Base-by-base conservation (phyloP, 2,329 filamentous ascomycete genomes). In the Xylariaceae sp. region DNA sequence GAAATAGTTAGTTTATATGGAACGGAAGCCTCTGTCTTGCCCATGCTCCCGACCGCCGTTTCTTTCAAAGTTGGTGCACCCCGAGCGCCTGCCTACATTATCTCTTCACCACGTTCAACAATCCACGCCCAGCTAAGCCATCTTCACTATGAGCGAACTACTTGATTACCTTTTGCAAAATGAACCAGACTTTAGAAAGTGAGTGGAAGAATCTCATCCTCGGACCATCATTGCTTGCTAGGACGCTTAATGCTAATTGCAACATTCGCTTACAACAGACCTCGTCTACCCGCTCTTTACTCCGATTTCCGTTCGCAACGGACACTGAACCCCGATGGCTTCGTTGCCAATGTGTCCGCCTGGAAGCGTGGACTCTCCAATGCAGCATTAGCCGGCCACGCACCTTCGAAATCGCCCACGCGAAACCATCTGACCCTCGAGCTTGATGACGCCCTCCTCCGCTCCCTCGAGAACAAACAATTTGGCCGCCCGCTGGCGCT, bases 401-500 rank as follows among this genome's bases (percentile, higher is more conserved):
- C 76, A 14, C 74, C 82, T 1, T 76, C 78, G 11, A 72, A 73
- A 23, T 73, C 76, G 16, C 69, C 77, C 0, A 71, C 71, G 4
- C 74, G 78, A 2, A 80, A 80, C 56, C 75, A 80, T 16, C 74
- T 89, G 11, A 73, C 84, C 26, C 73, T 89, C 24, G 75, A 76
- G 6, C 74, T 84, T 33, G 81, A 84, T 65, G 85, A 90, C 31
- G 79, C 84, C 26, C 81, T 99, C 1, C 77, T 90, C 19, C 82
- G 85, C 21, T 85, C 87, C 31, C 78, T 99, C 50, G 88, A 93
- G 64, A 90, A 82, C 45, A 86, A 87, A 40, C 87, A 94, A 66
- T 93, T 86, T 74, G 95, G 95, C 2, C 84, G 87, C 41, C 95
- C 95, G 1, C 81, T 94, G 8, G 91, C 90, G 3, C 78, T 99